Evolutionary conservation across 768 basidiomycete genomes (phyloP).

Genomic region (Lactifluus piperatus): DNA sequence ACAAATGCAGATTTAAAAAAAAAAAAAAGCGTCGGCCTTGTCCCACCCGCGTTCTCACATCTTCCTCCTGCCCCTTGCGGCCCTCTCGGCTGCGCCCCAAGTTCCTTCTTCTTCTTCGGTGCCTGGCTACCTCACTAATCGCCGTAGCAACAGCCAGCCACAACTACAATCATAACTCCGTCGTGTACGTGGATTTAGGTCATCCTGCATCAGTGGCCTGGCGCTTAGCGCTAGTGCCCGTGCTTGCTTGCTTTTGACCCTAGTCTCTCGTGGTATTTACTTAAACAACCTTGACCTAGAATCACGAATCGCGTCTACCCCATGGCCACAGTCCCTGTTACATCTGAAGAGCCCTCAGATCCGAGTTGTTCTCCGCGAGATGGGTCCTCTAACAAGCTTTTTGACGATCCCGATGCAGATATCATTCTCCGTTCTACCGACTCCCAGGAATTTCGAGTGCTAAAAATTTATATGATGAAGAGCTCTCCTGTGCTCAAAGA

Average conservation of each 20-base stretch:
- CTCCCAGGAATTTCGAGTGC: conserved; percentile 35
- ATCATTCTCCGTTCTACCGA: conserved; percentile 32
- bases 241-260: neutral
- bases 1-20: no score
- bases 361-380: neutral
- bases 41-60: no score
- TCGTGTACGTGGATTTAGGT: no score
- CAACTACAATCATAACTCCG: no score
- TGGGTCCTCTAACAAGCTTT: neutral
- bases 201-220: no score
- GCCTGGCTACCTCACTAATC: no score
- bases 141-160: no score
- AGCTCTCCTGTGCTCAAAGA: conserved; percentile 34
- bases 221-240: no score
- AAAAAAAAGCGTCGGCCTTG: no score
- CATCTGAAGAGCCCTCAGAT: neutral
- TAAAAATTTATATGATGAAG: conserved; percentile 34
- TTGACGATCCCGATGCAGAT: neutral
- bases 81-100: no score
- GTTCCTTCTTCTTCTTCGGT: no score
- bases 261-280: neutral
- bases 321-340: neutral
- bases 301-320: neutral
- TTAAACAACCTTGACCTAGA: neutral
- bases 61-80: no score